Evolutionary conservation across 768 basidiomycete species (phyloP).

Genomic region (Suillus bovinus): DNA sequence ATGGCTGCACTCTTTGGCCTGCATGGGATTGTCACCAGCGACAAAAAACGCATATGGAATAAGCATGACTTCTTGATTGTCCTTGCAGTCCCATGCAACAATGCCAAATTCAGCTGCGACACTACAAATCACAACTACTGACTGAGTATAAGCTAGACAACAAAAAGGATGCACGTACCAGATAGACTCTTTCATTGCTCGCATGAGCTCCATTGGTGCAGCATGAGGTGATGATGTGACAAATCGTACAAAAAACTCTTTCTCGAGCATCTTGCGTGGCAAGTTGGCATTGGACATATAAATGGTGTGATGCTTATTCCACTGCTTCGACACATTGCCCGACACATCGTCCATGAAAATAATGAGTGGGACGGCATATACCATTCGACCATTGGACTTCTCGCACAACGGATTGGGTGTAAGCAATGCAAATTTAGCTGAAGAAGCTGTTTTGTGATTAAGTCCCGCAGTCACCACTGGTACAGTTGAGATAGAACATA

Average conservation of each 20-base stretch:
- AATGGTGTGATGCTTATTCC: constrained; percentile 46
- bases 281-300: constrained; percentile 40
- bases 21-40: constrained; percentile 42
- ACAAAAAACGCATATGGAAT: constrained; percentile 24
- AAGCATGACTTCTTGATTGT: constrained; percentile 21
- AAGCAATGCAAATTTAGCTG: constrained; percentile 2
- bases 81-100: constrained; percentile 28
- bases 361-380: neutral
- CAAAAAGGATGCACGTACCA: constrained; percentile 19
- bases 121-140: neutral
- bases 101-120: constrained; percentile 14
- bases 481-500: neutral
- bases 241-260: constrained; percentile 40
- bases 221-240: constrained; percentile 41
- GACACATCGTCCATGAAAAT: constrained; percentile 40
- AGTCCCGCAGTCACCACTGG: neutral
- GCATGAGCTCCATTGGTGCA: constrained; percentile 38
- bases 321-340: constrained; percentile 44
- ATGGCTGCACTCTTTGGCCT: constrained; percentile 22
- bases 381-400: constrained; percentile 12
- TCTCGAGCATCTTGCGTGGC: constrained; percentile 35
- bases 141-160: too few relatives aligned
- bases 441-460: neutral
- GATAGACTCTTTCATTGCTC: constrained; percentile 32
- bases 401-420: constrained; percentile 15